Base-by-base conservation (phyloP, 257 asterid genomes). In the Eucommia ulmoides region DNA sequence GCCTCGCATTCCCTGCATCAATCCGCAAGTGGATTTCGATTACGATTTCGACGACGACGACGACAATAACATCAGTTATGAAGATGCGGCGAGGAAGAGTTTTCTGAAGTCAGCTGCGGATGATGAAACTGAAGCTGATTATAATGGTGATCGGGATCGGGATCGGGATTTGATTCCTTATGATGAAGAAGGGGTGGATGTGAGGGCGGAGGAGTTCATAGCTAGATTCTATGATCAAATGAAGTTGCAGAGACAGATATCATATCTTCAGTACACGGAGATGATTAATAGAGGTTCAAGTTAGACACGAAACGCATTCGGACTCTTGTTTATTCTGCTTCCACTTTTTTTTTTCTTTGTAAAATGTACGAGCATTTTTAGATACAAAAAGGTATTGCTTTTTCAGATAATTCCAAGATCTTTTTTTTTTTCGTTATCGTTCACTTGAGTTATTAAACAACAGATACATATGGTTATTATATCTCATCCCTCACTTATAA, bases 1-100 rank as follows among this genome's bases (percentile, higher is more conserved):
- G 77, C 95, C 93, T 0, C 63, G 56, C 15, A 76, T 86, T 0
- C 94, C 97, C 16, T 87, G 97, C 70, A 81, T 87, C 60, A 78
- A 61, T 15, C 75, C 88, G 0, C 69, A 55, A 1, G 70, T 68
- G 1, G 96, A 82, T 54, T 77, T 75, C 53, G 86, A 82, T 25
- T 76, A 67, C 33, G 94, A 83, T 60, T 82, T 86, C 41, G 78
- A 67, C 17, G 58, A 54, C 16, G 33, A 49, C 6, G 48, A 38
- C 0, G 45, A 17, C 5, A 52, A 50, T 1, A 52, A 48, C 18
- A 2, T 19, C 18, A 21, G 19, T 2, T 7, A 54, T 1, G 26
- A 58, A 18, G 20, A 22, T n/a, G 44, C 7, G 2, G 42, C 51
- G 0, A 60, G 42, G 49, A 61, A 23, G 49, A 58, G 59, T 52